These are phyloP conservation scores for Tolypocladium sp. DNA, from an alignment of 2,329 filamentous ascomycete genomes.

Conservation along the genomic window DNA sequence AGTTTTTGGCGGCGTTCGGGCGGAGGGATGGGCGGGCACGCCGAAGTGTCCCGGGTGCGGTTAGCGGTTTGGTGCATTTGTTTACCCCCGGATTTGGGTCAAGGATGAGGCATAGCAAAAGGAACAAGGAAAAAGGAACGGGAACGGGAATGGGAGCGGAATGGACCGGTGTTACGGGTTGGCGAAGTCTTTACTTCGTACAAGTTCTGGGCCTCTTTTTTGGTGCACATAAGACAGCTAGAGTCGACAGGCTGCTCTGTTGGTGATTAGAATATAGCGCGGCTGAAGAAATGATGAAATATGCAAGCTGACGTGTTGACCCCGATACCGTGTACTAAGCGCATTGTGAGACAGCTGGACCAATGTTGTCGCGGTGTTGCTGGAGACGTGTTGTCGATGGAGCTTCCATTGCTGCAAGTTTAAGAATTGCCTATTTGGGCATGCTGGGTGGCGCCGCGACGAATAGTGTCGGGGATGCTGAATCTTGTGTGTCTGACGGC, in stretches of 20 bases:
- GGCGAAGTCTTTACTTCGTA: not conserved
- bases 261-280: not conserved
- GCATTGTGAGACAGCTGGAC: not conserved
- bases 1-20: not conserved
- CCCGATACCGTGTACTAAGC: not conserved
- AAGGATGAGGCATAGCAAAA: not conserved
- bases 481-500: not conserved
- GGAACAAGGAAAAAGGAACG: not conserved
- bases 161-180: not conserved
- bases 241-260: not conserved
- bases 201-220: not conserved
- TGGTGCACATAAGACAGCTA: not conserved
- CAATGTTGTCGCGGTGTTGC: not conserved
- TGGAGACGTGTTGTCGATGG: not conserved
- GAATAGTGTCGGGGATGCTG: not conserved
- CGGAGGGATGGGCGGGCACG: not conserved
- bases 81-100: not conserved
- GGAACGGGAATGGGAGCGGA: no score
- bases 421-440: not conserved
- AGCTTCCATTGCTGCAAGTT: not conserved
- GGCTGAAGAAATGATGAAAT: not conserved
- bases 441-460: not conserved
- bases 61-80: not conserved
- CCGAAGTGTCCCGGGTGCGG: not conserved
- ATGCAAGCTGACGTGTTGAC: not conserved